Percentiles rank a stretch among this genome's conserved stretches.
phyloP scores from a whole-genome alignment of 1,284 basidiomycete species.

The Malassezia brasiliensis region DNA sequence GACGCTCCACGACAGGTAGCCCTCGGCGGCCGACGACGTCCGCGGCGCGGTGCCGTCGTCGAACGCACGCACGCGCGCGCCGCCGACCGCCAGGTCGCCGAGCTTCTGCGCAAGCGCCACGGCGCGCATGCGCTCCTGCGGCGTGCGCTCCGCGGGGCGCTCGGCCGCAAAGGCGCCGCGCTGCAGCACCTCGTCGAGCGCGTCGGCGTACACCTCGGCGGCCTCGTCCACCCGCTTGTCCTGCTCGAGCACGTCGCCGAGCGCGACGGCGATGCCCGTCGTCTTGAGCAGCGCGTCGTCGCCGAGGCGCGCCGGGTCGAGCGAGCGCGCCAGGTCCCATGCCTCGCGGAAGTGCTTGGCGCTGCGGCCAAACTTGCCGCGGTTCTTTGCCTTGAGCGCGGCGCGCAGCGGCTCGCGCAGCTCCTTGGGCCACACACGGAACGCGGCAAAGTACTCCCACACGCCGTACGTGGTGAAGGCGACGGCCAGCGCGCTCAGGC shows the following conservation, averaged over 20 bases:
- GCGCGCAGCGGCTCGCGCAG: conserved; percentile 42
- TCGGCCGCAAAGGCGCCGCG: conserved; percentile 11
- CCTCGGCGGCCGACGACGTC: conserved; percentile 31
- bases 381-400: conserved; percentile 39
- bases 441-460: conserved; percentile 41
- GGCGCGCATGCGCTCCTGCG: conserved; percentile 31
- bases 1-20: conserved; percentile 47
- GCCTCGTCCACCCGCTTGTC: conserved; percentile 23
- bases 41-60: conserved; percentile 10
- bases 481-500: conserved; percentile 34
- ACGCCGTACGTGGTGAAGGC: conserved; percentile 41
- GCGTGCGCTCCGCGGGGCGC: conserved; percentile 1
- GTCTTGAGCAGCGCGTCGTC: conserved; percentile 37
- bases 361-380: conserved; percentile 34
- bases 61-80: conserved; percentile 20
- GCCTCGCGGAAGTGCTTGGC: conserved; percentile 37
- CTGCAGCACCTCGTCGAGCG: conserved; percentile 30
- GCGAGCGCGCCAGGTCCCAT: conserved; percentile 23
- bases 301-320: conserved; percentile 16
- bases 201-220: conserved; percentile 31
- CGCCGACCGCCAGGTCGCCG: conserved; percentile 29
- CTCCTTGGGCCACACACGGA: conserved; percentile 44
- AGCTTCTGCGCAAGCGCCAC: conserved; percentile 40
- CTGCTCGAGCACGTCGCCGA: conserved; percentile 38
- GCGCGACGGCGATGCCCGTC: conserved; percentile 44